These are phyloP conservation scores for Coprinopsis cinerea DNA, from an alignment of 768 basidiomycete species.

Conservation along the genomic window DNA sequence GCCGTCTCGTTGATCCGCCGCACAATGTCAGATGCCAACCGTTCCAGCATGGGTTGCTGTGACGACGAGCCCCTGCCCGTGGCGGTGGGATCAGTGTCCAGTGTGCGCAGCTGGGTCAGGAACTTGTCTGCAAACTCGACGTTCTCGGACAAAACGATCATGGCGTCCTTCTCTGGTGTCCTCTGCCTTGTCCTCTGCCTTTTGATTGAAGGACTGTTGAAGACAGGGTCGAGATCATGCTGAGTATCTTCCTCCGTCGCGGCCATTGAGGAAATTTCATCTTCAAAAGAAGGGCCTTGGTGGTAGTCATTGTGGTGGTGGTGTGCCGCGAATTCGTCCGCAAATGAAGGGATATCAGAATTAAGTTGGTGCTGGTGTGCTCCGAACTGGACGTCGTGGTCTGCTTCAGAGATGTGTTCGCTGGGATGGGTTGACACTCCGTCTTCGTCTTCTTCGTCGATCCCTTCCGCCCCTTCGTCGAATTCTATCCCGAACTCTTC, in stretches of 20 bases:
- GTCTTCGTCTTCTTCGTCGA: slow-evolving; percentile 36
- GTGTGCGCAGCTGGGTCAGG: slow-evolving; percentile 60
- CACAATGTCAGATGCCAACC: slow-evolving; percentile 69
- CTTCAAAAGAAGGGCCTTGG: slow-evolving; percentile 11
- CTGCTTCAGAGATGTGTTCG: slow-evolving; percentile 12
- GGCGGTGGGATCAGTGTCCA: slow-evolving; percentile 57
- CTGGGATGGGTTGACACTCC: slow-evolving; percentile 1
- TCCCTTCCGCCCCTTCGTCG: slow-evolving; percentile 81
- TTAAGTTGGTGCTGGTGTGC: slow-evolving; percentile 18
- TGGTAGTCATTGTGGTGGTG: background rate
- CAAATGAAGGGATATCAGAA: slow-evolving; percentile 32
- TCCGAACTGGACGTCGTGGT: slow-evolving; percentile 20
- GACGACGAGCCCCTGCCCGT: slow-evolving; percentile 27
- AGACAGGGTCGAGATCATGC: slow-evolving; percentile 40
- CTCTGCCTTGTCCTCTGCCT: slow-evolving; percentile 23
- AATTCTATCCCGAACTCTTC: slow-evolving; percentile 90
- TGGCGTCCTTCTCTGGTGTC: slow-evolving; percentile 50
- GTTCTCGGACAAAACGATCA: slow-evolving; percentile 67
- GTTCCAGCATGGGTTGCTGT: slow-evolving; percentile 51
- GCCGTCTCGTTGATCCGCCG: slow-evolving; percentile 69
- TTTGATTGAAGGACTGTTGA: slow-evolving; percentile 32
- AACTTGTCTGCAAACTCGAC: slow-evolving; percentile 76
- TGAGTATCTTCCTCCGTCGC: slow-evolving; percentile 8
- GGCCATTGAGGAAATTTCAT: slow-evolving; percentile 18
- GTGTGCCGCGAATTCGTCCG: slow-evolving; percentile 32